phyloP scores from a whole-genome alignment of 805 yeast species.

The Candida sakaeoensis region DNA sequence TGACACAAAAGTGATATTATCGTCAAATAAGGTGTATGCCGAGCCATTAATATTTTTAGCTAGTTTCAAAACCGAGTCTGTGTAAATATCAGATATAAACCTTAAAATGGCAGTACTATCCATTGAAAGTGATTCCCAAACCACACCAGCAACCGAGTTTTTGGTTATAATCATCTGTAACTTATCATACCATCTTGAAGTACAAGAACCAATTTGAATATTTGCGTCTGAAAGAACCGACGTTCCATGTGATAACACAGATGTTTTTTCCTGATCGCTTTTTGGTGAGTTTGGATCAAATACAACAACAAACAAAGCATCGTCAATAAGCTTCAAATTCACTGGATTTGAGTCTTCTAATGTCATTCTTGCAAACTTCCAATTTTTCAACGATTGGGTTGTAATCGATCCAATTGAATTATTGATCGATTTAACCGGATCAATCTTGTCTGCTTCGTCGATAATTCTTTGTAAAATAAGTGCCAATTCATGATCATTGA shows the following conservation, averaged over 20 bases:
- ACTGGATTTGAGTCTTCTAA: constrained; percentile 36
- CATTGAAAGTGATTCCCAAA: constrained; percentile 57
- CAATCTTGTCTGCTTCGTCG: constrained; percentile 30
- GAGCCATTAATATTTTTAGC: constrained; percentile 57
- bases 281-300: constrained; percentile 47
- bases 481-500: constrained; percentile 49
- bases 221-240: constrained; percentile 40
- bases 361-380: constrained; percentile 46
- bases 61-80: constrained; percentile 53
- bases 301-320: constrained; percentile 49
- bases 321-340: constrained; percentile 39
- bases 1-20: constrained; percentile 32
- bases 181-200: constrained; percentile 59
- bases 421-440: constrained; percentile 36
- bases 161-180: constrained; percentile 50
- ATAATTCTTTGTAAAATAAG: constrained; percentile 41
- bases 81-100: constrained; percentile 54
- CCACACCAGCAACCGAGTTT: constrained; percentile 56
- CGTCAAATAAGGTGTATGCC: constrained; percentile 52
- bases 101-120: constrained; percentile 57
- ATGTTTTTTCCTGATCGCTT: constrained; percentile 46
- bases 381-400: constrained; percentile 47
- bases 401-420: constrained; percentile 53
- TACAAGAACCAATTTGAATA: constrained; percentile 54
- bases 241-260: constrained; percentile 51